Evolutionary conservation across 495 filamentous ascomycete species (phyloP), one percentile per base, ranked within the genome.

Genomic region (Penicillium dipodomyicola): DNA sequence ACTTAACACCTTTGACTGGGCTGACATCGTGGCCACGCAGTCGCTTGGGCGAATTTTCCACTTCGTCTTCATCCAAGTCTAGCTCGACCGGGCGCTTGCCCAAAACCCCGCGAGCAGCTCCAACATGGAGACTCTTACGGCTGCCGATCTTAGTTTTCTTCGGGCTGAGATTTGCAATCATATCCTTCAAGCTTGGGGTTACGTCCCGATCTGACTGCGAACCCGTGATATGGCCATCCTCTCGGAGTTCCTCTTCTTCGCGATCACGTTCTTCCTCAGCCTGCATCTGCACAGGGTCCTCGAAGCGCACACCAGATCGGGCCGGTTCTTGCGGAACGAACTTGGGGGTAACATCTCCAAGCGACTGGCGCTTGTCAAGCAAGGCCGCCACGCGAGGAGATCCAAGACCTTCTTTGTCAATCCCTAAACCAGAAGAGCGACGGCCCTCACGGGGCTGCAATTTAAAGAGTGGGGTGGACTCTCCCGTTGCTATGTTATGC

Each of bases 121-220:
- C 88, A 17, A 89, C 83, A 63, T 87, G 84, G 27, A 92, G 73
- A 65, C 89, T 92, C 69, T 92, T 92, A 20, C 88, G 85, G 20
- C 81, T 82, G 23, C 81, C 82, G 1, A 89, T 51, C 25, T 77
- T 78, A 52, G 79, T 83, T 68, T 91, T 90, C 75, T 90, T 91
- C 2, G 89, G 89, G 5, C 84, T 90, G 43, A 92, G 76, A 46
- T 82, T 87, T 53, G 86, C 81, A 40, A 92, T 92, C 84, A 89
- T 87, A 55, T 89, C 86, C 66, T 82, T 89, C 44, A 92, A 66
- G 57, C 77, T 88, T 29, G 82, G 67, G 2, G 86, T 88, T 1
- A 74, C 74, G 54, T 89, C 87, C 30, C 77, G 76, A 17, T 84
- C 81, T 11, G 78, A 74, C 56, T 85, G 77, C 4, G 81, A 54